phyloP scores from a whole-genome alignment of 176 grass and related monocot species.

The Coix lacrymajobi region DNA sequence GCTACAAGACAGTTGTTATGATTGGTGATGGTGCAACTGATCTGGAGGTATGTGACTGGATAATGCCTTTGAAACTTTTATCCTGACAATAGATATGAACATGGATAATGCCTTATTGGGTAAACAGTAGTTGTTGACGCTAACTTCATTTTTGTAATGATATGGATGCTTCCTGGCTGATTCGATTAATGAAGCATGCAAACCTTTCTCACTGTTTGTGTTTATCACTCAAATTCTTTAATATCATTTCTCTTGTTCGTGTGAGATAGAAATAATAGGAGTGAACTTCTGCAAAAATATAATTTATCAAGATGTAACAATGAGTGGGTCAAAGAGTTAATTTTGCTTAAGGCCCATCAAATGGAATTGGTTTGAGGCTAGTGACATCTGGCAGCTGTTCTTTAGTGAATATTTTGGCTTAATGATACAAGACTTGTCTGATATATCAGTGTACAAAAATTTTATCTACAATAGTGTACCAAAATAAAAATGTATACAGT shows the following conservation, averaged over 20 bases:
- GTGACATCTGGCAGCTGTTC: not conserved
- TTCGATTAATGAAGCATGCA: not conserved
- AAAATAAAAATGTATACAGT: not conserved
- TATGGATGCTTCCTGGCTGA: not conserved
- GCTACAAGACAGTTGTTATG: constrained; percentile 57
- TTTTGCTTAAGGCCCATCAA: not conserved
- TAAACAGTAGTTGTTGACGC: not conserved
- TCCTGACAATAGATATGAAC: not conserved
- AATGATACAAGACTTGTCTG: not conserved
- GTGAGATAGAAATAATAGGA: not conserved
- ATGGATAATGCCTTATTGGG: not conserved
- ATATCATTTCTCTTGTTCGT: not conserved
- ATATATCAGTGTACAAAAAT: not conserved
- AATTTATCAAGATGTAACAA: not conserved
- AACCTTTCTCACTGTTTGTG: not conserved
- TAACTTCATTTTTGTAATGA: not conserved
- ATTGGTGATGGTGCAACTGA: constrained; percentile 72
- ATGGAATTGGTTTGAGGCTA: not conserved
- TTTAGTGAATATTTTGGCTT: not conserved
- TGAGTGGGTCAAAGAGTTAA: not conserved
- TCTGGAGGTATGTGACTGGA: constrained; percentile 8
- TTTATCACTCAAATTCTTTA: not conserved
- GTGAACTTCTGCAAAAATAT: not conserved
- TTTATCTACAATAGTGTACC: not conserved
- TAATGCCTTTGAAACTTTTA: not conserved